Percentiles rank a stretch among this genome's conserved stretches.
Conservation (phyloP, 163 green algal genomes). For the Coccomyxa subellipsoidea region DNA sequence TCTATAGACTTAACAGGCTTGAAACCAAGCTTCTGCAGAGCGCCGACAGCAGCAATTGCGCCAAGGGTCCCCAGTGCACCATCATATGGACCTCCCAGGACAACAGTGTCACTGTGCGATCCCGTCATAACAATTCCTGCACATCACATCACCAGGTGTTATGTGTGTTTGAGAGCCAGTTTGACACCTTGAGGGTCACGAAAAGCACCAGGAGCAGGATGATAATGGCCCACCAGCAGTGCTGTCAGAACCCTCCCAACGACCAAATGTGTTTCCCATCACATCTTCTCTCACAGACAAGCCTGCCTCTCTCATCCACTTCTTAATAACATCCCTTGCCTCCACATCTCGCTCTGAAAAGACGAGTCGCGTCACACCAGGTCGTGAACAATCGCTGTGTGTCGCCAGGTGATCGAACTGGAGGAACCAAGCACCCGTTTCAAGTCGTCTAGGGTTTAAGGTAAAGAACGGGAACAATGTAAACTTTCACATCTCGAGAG, state of each 20-base stretch:
- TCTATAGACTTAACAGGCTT: constrained; percentile 57
- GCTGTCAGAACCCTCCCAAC: constrained; percentile 64
- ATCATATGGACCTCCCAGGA: constrained; percentile 86
- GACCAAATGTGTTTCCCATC: constrained; percentile 89
- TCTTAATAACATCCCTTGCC: constrained; percentile 69
- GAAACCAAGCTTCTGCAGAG: constrained; percentile 73
- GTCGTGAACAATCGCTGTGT: constrained; percentile 64
- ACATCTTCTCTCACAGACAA: constrained; percentile 70
- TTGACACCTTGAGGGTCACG: not conserved
- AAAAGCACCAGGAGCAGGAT: too few relatives aligned
- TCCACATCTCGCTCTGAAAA: constrained; percentile 78
- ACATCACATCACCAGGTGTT: not conserved
- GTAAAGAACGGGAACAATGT: not conserved
- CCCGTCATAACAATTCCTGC: constrained; percentile 70
- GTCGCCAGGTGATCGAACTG: constrained; percentile 67
- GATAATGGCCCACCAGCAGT: not conserved
- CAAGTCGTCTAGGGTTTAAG: not conserved
- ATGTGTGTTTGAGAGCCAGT: not conserved
- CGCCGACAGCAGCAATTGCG: constrained; percentile 79
- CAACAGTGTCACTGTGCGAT: constrained; percentile 90
- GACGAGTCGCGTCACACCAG: constrained; percentile 81
- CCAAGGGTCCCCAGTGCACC: constrained; percentile 89
- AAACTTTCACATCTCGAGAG: too few relatives aligned
- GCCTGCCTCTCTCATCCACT: constrained; percentile 72
- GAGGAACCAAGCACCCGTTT: not conserved